Base-by-base conservation (phyloP, 306 rosid genomes). In the Quercus engelmannii region DNA sequence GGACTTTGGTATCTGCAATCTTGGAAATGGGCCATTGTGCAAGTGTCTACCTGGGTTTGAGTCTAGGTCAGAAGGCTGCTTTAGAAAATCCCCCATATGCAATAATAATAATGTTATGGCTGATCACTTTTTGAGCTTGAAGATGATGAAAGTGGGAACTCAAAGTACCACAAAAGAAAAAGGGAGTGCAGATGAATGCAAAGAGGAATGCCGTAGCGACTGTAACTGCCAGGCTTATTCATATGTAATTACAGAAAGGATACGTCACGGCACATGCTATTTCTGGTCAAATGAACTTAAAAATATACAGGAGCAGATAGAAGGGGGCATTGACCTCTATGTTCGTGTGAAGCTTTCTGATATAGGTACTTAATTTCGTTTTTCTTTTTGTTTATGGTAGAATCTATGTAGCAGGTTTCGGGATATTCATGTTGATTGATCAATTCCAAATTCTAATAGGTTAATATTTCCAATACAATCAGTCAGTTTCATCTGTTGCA, bases 141-240 rank as follows among this genome's bases (percentile, higher is more conserved):
- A 33, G 18, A 74, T n/a, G 6, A 23, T 80, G 8, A 65, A 61
- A 51, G 33, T 57, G 10, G 54, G 33, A 8, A 14, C 0, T 71
- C 83, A 1, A 79, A 6, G 5, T 20, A 0, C 0, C 4, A 56
- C 8, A 0, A 0, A 7, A 0, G 0, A 0, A 3, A 3, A 14
- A 5, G 11, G 1, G 18, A 74, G 14, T 28, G 88, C 83, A 70
- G 26, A 10, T 19, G 71, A 80, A 1, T 90, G 94, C 65, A 20
- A 6, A 67, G 0, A 0, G 8, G 10, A 41, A 6, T 88, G 94
- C 86, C 55, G 21, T 5, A 15, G 3, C 0, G 5, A 0, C 12
- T 79, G 81, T 69, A 0, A 0, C 15, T 86, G 94, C 58, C 74
- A 57, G 43, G 94, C 89, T 54, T 90, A 83, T 80, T 79, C 90